Conservation (phyloP, 768 basidiomycete genomes). For the Termitomyces sp. region DNA sequence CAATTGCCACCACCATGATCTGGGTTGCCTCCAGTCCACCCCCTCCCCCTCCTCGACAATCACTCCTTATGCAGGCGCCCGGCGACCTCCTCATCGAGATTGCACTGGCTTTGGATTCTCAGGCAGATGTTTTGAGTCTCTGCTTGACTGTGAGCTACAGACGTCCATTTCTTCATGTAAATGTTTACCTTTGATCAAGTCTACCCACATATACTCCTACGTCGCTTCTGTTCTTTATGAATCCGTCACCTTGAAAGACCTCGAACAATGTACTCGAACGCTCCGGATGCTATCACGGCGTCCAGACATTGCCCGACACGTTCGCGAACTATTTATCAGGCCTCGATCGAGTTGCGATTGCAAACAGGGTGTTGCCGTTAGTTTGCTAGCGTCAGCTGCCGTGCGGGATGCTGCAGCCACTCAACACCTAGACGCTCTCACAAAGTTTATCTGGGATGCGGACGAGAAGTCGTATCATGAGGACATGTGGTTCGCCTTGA, state of each 20-base stretch:
- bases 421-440: constrained; percentile 57
- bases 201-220: constrained; percentile 47
- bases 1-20: constrained; percentile 14
- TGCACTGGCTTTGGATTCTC: constrained; percentile 49
- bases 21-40: constrained; percentile 1
- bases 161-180: background rate
- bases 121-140: constrained; percentile 56
- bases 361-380: constrained; percentile 26
- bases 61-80: constrained; percentile 31
- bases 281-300: constrained; percentile 59
- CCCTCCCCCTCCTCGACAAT: background rate
- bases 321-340: constrained; percentile 54
- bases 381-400: constrained; percentile 47
- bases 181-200: constrained; percentile 35
- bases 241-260: constrained; percentile 50
- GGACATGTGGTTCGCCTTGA: constrained; percentile 77
- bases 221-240: constrained; percentile 61
- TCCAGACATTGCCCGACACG: constrained; percentile 64
- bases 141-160: constrained; percentile 52
- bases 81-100: constrained; percentile 70
- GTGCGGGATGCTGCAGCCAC: constrained; percentile 49
- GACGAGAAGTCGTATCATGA: constrained; percentile 66
- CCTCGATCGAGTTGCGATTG: constrained; percentile 31
- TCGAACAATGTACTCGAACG: constrained; percentile 61
- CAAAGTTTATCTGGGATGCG: constrained; percentile 69